Evolutionary conservation across 257 asterid genomes (phyloP).

Genomic region (Cynanchum wilfordii): DNA sequence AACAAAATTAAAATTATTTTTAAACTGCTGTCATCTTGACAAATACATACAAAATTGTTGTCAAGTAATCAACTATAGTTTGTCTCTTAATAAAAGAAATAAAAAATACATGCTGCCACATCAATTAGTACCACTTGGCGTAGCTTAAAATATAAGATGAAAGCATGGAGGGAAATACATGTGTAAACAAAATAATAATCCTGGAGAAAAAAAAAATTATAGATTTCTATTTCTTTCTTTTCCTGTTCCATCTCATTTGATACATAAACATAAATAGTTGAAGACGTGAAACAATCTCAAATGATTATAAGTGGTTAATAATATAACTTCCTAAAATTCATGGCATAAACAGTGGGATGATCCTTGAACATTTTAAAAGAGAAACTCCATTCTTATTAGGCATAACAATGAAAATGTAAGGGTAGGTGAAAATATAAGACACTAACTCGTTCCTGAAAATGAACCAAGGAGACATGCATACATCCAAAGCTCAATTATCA

Average conservation of each 20-base stretch:
- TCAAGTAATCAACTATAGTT: neutral
- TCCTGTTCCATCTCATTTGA: neutral
- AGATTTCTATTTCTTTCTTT: neutral
- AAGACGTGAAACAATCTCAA: neutral
- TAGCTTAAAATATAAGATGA: slow-evolving; percentile 1
- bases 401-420: neutral
- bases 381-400: neutral
- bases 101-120: neutral
- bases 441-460: neutral
- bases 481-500: neutral
- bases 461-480: neutral
- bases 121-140: neutral
- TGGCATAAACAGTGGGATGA: neutral
- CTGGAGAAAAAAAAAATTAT: neutral
- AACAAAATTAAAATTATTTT: neutral
- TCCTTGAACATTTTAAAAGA: neutral
- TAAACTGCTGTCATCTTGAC: neutral
- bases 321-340: neutral
- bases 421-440: neutral
- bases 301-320: neutral
- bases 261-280: neutral
- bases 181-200: neutral
- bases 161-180: neutral
- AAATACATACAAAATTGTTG: neutral
- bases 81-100: neutral